Base-by-base conservation (phyloP, 768 basidiomycete species). In the Naganishia randhawae region DNA sequence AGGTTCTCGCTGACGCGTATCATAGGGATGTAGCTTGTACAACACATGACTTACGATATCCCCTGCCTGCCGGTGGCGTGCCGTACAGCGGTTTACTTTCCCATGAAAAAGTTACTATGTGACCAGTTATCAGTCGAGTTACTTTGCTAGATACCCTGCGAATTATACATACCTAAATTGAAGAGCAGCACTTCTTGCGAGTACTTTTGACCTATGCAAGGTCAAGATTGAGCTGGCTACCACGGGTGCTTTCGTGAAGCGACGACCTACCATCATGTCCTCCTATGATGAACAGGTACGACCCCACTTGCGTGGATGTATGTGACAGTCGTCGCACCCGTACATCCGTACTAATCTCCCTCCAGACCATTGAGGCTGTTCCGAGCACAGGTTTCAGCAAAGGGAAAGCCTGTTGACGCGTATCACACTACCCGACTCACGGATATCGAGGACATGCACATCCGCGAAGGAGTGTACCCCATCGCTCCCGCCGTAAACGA, bases 401-500 rank as follows among this genome's bases (percentile, higher is more conserved):
- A 48, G 4, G 14, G n/a, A n/a, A 17, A 53, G 62, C 39, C 32
- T 8, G 8, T 42, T 22, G 14, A 35, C 27, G 31, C 32, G 35
- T 48, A 29, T 11, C 4, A 66, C 50, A 52, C 32, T 9, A 42
- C 39, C 16, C 16, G 16, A 82, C 87, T 68, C 77, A 95, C 94
- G 87, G 29, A 97, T 82, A 75, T 94, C 86, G 67, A 97, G 79
- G 71, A 87, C 86, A 87, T 90, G 93, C 0, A 97, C 85, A 75
- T 96, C 91, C 16, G 86, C 87, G 75, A 93, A 96, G 66, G 89
- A 90, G 71, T 91, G 88, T 66, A 85, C 85, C 3, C 92, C 92
- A 77, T 96, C 92, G 71, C 91, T 92, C 1, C 95, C 94, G 0
- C 95, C 95, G 32, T 92, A 83, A 33, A 97, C 83, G 51, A 97